Percentiles rank a stretch among this genome's conserved stretches.
phyloP scores from a whole-genome alignment of 2,329 filamentous ascomycete species.

The Fusarium citri region DNA sequence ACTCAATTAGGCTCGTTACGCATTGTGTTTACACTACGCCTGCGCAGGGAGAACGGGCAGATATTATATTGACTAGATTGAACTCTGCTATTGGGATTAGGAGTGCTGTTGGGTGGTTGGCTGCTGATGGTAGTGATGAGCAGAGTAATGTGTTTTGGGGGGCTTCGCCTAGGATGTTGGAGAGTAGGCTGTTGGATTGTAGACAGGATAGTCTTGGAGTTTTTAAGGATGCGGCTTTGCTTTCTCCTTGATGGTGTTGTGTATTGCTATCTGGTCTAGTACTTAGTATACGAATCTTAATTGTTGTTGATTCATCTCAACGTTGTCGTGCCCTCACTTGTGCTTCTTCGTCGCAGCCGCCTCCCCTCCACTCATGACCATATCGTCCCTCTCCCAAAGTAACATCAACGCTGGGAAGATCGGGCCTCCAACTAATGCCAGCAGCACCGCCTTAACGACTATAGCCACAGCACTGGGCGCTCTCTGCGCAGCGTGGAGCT shows the following conservation, averaged over 20 bases:
- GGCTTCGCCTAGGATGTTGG: not conserved
- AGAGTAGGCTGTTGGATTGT: not conserved
- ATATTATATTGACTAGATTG: constrained; percentile 43
- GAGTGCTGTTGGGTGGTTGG: constrained; percentile 39
- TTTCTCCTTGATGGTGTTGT: constrained; percentile 23
- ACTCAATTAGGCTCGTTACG: constrained; percentile 49
- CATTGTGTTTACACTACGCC: constrained; percentile 46
- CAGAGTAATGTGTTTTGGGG: not conserved
- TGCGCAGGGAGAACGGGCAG: constrained; percentile 39
- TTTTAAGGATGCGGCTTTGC: not conserved
- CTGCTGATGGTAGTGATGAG: not conserved
- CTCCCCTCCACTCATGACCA: constrained; percentile 6
- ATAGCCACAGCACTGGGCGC: not conserved
- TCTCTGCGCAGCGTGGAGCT: constrained; percentile 4
- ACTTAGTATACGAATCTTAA: not conserved
- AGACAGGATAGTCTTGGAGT: not conserved
- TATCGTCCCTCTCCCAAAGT: constrained; percentile 28
- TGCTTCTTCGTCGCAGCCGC: constrained; percentile 1
- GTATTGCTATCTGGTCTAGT: not conserved
- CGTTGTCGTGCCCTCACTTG: not conserved
- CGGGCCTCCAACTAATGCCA: constrained; percentile 29
- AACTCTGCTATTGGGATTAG: constrained; percentile 48
- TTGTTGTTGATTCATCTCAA: not conserved
- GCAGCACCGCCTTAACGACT: not conserved
- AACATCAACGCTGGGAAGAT: constrained; percentile 35